phyloP scores from a whole-genome alignment of 176 grass and related monocot genomes.

The Ananas comosus region DNA sequence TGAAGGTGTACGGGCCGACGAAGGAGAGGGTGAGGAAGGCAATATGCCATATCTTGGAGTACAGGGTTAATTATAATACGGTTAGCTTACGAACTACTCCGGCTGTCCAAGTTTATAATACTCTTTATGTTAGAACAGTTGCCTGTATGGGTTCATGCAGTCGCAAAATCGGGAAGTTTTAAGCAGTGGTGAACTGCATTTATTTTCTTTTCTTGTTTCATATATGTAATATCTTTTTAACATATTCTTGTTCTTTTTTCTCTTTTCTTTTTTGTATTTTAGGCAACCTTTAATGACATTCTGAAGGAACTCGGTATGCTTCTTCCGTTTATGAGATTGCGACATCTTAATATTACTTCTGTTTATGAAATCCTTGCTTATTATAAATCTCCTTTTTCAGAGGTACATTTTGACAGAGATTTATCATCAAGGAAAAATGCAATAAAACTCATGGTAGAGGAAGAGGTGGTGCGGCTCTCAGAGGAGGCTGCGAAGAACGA shows the following conservation, averaged over 20 bases:
- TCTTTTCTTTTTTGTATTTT: slow-evolving; percentile 1
- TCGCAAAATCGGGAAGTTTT: slow-evolving; percentile 6
- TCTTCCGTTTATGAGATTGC: neutral
- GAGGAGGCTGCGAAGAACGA: slow-evolving; percentile 13
- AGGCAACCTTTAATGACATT: slow-evolving; percentile 24
- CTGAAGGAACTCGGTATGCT: slow-evolving; percentile 25
- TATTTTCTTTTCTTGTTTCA: neutral
- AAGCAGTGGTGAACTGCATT: neutral
- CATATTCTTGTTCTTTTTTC: slow-evolving; percentile 3
- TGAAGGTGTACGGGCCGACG: slow-evolving; percentile 16
- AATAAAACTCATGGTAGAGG: slow-evolving; percentile 31
- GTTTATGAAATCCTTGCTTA: slow-evolving; percentile 9
- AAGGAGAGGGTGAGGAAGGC: slow-evolving; percentile 21
- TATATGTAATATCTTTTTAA: slow-evolving; percentile 1
- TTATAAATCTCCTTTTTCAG: slow-evolving; percentile 19
- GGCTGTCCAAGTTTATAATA: too few relatives aligned
- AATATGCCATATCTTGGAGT: slow-evolving; percentile 24
- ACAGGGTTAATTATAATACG: slow-evolving; percentile 17
- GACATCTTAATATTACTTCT: neutral
- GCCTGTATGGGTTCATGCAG: too few relatives aligned
- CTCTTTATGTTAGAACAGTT: too few relatives aligned
- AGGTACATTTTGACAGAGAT: slow-evolving; percentile 26
- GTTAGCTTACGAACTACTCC: neutral
- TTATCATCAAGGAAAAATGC: slow-evolving; percentile 24
- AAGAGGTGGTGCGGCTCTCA: slow-evolving; percentile 18